Base-by-base conservation (phyloP, 768 basidiomycete species). In the Russula dissimulans region DNA sequence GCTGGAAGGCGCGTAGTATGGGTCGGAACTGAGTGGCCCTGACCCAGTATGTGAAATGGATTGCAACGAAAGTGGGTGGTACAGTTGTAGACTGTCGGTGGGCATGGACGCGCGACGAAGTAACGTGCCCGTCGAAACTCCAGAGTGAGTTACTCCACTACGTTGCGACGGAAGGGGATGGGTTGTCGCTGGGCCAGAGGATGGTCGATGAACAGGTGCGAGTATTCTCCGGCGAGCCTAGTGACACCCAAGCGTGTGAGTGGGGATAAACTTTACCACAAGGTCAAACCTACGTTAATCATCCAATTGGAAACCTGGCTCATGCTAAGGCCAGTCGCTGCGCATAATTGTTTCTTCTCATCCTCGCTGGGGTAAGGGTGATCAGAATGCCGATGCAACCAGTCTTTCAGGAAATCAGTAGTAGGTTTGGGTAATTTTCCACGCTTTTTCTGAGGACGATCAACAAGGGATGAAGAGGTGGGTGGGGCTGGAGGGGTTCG, bases 281-380 rank as follows among this genome's bases (percentile, higher is more conserved):
- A 60, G 47, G n/a, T 44, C 11, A 15, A 14, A 74, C 81, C 54
- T 56, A 82, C 90, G 67, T 92, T 92, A 69, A 92, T 92, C 90
- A 92, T 92, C 90, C 90, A 92, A 71, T 92, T 92, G 54, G 88
- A 90, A 0, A 92, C 89, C 72, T 93, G 90, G 73, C 80, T 83
- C 89, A 92, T 92, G 75, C 85, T 89, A 64, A 93, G 75, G 29
- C 89, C 89, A 1, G 90, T 93, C 43, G 87, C 87, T 67, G 87
- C 82, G 72, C 90, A 92, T 65, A 93, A 75, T 70, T 89, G 87
- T 69, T 91, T 91, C 75, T 93, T 93, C 78, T 92, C 90, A 63
- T 91, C 89, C 71, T 93, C 90, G 66, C 83, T 86, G 36, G 90
- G 90, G 71, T 93, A 93, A 29, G 90, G 90, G 67, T 92, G 91